These are phyloP conservation scores for Syzygium aromaticum DNA, from an alignment of 345 rosid genomes.

Conservation along the genomic window DNA sequence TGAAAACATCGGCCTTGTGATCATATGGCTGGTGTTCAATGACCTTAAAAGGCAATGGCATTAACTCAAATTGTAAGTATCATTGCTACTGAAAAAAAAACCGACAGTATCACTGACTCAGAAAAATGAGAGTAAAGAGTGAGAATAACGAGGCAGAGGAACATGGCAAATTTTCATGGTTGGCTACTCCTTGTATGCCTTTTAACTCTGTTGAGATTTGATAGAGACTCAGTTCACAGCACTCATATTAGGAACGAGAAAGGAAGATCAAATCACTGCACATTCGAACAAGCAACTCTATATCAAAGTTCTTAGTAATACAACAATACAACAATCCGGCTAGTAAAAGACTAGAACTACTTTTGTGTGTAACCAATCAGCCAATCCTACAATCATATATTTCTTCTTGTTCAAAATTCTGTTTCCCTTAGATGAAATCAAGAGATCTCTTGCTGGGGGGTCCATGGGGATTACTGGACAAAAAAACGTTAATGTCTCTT, in stretches of 20 bases:
- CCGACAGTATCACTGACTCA: constrained; percentile 6
- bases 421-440: neutral
- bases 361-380: neutral
- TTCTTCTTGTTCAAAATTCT: neutral
- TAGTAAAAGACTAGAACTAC: neutral
- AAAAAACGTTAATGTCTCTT: neutral
- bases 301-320: neutral
- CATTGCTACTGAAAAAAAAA: constrained; percentile 5
- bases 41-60: constrained; percentile 31
- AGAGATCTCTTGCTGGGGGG: neutral
- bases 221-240: neutral
- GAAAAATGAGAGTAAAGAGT: neutral
- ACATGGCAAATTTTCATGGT: neutral
- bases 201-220: neutral
- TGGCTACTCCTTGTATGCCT: neutral
- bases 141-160: neutral
- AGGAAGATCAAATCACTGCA: neutral
- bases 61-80: neutral
- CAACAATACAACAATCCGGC: neutral
- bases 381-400: neutral
- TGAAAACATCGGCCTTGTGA: constrained; percentile 96
- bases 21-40: constrained; percentile 96
- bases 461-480: neutral
- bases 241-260: neutral
- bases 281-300: neutral